Conservation (phyloP, 257 asterid genomes). For the Solanum raphanifolium region DNA sequence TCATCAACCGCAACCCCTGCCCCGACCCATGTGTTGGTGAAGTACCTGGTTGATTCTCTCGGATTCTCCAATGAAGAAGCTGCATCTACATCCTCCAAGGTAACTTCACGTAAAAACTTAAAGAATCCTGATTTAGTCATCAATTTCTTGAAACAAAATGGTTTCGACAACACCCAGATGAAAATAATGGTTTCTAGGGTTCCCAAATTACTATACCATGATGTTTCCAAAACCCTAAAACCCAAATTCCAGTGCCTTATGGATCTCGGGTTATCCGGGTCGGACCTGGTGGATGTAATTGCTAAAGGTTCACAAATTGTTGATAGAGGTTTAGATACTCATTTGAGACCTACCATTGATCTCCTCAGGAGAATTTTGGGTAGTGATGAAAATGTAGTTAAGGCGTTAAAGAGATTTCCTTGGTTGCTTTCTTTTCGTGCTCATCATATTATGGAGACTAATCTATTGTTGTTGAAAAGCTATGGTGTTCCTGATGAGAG, state of each 20-base stretch:
- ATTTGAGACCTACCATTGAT: background rate
- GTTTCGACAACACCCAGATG: background rate
- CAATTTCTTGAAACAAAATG: background rate
- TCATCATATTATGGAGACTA: background rate
- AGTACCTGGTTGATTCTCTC: background rate
- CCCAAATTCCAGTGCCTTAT: background rate
- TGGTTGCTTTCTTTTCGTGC: background rate
- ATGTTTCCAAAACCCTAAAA: background rate
- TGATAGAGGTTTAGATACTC: background rate
- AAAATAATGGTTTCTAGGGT: background rate
- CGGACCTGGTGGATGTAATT: background rate
- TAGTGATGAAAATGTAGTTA: background rate
- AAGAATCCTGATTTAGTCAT: slow-evolving; percentile 1
- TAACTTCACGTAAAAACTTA: background rate
- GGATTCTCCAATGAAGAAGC: slow-evolving; percentile 13
- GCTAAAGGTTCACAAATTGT: background rate
- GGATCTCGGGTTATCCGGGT: background rate
- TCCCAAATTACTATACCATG: background rate
- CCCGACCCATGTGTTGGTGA: too few relatives aligned
- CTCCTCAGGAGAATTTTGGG: background rate
- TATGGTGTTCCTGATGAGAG: background rate
- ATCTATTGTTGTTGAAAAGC: background rate
- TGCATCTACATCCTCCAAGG: background rate
- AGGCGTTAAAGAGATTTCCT: background rate
- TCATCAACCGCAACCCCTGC: too few relatives aligned